A percentile compares a stretch with the other conserved stretches of the same genome.
Evolutionary conservation across 129 eudicot species (phyloP).

Genomic region (Calendula officinalis): DNA sequence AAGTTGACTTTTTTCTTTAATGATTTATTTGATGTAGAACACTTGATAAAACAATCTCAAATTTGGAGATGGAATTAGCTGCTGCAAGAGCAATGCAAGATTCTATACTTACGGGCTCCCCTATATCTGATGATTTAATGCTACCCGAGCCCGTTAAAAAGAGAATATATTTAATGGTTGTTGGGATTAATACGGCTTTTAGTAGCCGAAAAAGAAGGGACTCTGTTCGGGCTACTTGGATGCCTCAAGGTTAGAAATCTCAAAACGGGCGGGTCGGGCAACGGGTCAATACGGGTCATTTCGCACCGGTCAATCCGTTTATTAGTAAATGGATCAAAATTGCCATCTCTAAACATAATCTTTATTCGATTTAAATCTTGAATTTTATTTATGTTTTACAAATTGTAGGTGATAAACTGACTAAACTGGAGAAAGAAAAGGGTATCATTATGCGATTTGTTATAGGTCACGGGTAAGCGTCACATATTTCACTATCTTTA

Average conservation of each 20-base stretch:
- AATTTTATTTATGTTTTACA: constrained; percentile 9
- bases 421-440: constrained; percentile 93
- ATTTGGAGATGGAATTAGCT: constrained; percentile 92
- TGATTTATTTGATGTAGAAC: constrained; percentile 34
- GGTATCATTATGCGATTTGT: constrained; percentile 90
- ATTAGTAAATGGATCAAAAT: not conserved
- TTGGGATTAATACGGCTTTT: constrained; percentile 95
- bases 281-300: not conserved
- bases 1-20: constrained; percentile 1
- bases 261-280: not conserved
- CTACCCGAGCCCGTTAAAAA: constrained; percentile 54
- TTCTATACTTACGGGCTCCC: constrained; percentile 73
- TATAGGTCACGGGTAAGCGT: constrained; percentile 88
- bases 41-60: constrained; percentile 71
- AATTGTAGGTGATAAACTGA: constrained; percentile 66
- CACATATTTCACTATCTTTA: not conserved
- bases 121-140: constrained; percentile 56
- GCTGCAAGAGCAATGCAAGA: constrained; percentile 93
- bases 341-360: not conserved
- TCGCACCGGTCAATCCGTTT: not conserved
- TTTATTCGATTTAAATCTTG: not conserved
- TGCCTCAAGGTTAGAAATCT: constrained; percentile 74
- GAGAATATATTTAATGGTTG: constrained; percentile 88
- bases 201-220: constrained; percentile 96
- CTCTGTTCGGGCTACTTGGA: constrained; percentile 96